Base-by-base conservation (phyloP, 2,329 filamentous ascomycete genomes). In the Eurotiales sp. region DNA sequence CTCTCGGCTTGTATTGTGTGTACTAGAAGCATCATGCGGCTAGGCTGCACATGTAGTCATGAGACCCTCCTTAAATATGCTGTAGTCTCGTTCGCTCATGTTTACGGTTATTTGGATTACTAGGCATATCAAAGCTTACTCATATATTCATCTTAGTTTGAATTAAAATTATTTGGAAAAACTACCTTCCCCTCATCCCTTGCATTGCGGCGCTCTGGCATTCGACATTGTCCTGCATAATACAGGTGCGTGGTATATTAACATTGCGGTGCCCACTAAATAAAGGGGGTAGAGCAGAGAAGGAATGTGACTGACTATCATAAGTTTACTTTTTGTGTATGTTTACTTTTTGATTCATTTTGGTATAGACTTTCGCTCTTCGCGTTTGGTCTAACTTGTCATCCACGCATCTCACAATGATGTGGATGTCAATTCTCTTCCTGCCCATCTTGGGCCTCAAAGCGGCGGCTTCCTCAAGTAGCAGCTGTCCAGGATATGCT, bases 401-500 rank as follows among this genome's bases (percentile, higher is more conserved):
- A 21, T 37, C 34, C 19, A 11, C 10, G 10, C 19, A 15, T 21
- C 27, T 29, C 22, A 19, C 21, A 39, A 50, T 43, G 47, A 12
- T 50, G 39, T 42, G 47, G 29, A 43, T 22, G n/a, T 37, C 39
- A 27, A 15, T 43, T 34, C 10, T 43, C 11, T 15, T 43, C 17
- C 5, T 50, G 8, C 39, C 39, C 29, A 3, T 43, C 12, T 15
- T 50, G 29, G 47, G 29, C 8, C 11, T 37, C 1, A 27, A 29
- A 8, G 44, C 10, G 1, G 30, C 44, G 23, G 50, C 50, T 30
- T 29, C 37, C 4, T 42, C 50, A 36, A 37, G 43, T 7, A 30
- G 44, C 3, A 21, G 41, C n/a, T 73, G 70, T 43, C 68, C 70
- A n/a, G 70, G 70, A 14, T 73, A 73, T 54, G 66, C 59, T 21